These are phyloP conservation scores for Datura wrightii DNA, from an alignment of 257 asterid species.

Conservation along the genomic window DNA sequence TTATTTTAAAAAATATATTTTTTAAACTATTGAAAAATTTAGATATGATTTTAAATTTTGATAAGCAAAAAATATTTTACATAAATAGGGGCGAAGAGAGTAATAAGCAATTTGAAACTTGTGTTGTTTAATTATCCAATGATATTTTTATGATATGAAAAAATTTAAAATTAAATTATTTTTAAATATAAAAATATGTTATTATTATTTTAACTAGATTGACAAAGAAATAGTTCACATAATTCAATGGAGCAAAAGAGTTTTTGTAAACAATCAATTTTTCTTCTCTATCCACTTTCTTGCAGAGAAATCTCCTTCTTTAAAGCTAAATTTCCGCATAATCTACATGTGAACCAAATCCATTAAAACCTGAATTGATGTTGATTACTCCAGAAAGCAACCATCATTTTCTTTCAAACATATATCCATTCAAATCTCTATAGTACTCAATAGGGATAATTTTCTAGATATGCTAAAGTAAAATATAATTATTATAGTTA, in stretches of 20 bases:
- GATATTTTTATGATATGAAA: too few species aligned
- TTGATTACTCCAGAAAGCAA: conserved; percentile 25
- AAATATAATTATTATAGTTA: background rate
- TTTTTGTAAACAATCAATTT: background rate
- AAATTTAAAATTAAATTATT: too few species aligned
- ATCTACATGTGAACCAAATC: background rate
- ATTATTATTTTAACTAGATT: too few species aligned
- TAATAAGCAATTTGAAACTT: too few species aligned
- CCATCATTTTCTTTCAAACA: background rate
- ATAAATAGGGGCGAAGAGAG: too few species aligned
- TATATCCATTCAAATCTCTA: background rate
- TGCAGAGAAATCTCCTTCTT: background rate
- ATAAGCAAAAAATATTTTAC: too few species aligned
- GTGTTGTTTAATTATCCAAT: too few species aligned
- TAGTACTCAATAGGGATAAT: background rate
- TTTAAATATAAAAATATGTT: too few species aligned
- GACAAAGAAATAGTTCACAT: too few species aligned
- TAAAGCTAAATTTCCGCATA: conserved; percentile 9
- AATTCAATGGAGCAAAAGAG: background rate
- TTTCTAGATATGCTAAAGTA: background rate
- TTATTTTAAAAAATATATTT: background rate
- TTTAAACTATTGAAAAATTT: too few species aligned
- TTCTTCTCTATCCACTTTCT: background rate
- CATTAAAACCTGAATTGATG: conserved; percentile 9
- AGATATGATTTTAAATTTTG: too few species aligned